Percentiles rank a stretch among this genome's conserved stretches.
phyloP scores from a whole-genome alignment of 2,329 filamentous ascomycete species.

The Diaporthe longicolla region DNA sequence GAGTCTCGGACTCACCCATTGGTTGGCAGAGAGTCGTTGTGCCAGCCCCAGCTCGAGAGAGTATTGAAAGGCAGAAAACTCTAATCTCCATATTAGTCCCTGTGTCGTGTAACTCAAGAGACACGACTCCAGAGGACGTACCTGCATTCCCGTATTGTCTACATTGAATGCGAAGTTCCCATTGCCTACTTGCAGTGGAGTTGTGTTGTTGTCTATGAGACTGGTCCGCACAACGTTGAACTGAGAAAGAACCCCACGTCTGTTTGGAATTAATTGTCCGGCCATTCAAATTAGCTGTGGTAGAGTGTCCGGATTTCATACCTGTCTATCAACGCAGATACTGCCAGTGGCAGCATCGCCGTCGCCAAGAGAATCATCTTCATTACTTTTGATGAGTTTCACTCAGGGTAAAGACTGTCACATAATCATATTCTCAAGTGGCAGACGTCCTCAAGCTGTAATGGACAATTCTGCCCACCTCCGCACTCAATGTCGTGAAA shows the following conservation, averaged over 20 bases:
- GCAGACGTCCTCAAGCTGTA: background rate
- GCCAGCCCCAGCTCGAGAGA: constrained; percentile 54
- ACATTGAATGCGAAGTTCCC: constrained; percentile 63
- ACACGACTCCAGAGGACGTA: background rate
- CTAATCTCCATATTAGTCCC: constrained; percentile 28
- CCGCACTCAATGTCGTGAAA: background rate
- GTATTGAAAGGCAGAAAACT: constrained; percentile 52
- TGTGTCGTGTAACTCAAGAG: too few species aligned
- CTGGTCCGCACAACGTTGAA: constrained; percentile 13
- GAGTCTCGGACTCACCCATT: constrained; percentile 46
- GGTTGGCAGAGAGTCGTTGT: constrained; percentile 56
- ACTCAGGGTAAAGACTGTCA: background rate
- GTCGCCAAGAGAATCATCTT: background rate
- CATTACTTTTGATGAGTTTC: background rate
- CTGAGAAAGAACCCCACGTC: background rate
- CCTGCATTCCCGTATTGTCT: constrained; percentile 59
- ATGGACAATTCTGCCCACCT: background rate
- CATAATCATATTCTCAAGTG: background rate
- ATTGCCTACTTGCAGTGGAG: constrained; percentile 59
- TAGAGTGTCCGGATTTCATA: background rate
- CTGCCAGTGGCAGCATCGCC: constrained; percentile 10
- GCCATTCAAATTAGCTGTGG: background rate
- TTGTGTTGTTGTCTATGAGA: constrained; percentile 45
- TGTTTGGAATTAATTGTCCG: background rate
- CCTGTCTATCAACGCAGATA: constrained; percentile 12